These are phyloP conservation scores for Exophiala sp. DNA, from an alignment of 2,329 filamentous ascomycete genomes.

Conservation along the genomic window DNA sequence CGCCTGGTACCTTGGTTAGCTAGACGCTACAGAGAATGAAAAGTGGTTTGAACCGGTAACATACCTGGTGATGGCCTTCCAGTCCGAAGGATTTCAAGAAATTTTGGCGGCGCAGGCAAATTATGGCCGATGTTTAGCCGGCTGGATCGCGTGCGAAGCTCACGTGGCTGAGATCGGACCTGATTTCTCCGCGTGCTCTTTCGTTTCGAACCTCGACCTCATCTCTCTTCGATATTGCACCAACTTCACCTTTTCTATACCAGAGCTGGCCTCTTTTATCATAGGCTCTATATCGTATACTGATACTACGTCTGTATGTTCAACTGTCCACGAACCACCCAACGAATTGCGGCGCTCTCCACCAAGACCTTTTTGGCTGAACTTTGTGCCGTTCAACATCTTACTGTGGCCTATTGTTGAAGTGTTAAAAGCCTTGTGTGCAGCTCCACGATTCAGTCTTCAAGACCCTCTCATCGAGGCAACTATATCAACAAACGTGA, in stretches of 20 bases:
- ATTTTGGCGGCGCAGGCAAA: conserved; percentile 8
- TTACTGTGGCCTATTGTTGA: too few species aligned
- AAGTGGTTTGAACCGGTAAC: neutral
- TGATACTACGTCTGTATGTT: too few species aligned
- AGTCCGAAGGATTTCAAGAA: neutral
- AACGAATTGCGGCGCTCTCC: neutral
- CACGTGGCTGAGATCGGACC: neutral
- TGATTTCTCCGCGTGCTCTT: neutral
- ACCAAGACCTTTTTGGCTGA: neutral
- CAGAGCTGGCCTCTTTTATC: conserved; percentile 9
- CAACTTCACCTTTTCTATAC: neutral
- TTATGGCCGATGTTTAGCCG: neutral
- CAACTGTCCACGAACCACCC: too few species aligned
- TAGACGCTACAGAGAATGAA: too few species aligned
- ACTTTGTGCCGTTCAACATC: too few species aligned
- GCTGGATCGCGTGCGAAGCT: neutral
- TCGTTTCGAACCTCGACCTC: neutral
- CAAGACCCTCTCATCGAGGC: neutral
- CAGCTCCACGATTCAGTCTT: neutral
- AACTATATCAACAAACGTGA: conserved; percentile 1
- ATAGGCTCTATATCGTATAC: too few species aligned
- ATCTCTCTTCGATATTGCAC: neutral
- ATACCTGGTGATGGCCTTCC: conserved; percentile 5
- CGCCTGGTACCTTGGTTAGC: too few species aligned
- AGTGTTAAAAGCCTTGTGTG: neutral